phyloP scores from a whole-genome alignment of 2,329 filamentous ascomycete genomes.

The Colletotrichum neosansevieriae region DNA sequence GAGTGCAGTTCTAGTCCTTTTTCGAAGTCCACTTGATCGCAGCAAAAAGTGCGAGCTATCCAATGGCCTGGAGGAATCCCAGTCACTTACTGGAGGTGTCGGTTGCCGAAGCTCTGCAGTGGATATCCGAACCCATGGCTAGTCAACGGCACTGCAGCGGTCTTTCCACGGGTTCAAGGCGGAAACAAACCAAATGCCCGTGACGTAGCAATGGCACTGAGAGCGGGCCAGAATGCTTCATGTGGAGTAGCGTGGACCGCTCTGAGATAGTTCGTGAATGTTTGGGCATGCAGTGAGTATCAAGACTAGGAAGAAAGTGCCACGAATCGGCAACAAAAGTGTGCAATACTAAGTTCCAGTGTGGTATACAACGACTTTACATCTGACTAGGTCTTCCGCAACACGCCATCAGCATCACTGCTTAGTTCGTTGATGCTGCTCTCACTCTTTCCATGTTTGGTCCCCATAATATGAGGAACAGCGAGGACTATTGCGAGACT shows the following conservation, averaged over 20 bases:
- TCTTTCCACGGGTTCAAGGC: background rate
- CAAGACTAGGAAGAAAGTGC: no score
- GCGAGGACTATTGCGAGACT: no score
- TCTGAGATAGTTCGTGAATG: no score
- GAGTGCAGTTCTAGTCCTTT: background rate
- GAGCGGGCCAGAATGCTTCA: background rate
- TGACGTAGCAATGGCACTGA: background rate
- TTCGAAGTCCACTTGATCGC: constrained; percentile 1
- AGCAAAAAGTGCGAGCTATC: background rate
- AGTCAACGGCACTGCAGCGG: background rate
- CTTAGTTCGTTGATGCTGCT: no score
- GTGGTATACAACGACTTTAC: no score
- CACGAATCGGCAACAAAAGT: no score
- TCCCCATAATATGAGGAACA: constrained; percentile 9
- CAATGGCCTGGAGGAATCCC: background rate
- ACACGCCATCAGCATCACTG: no score
- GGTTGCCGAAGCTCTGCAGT: background rate
- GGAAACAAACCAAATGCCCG: background rate
- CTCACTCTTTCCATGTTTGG: constrained; percentile 44
- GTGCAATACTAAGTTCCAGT: no score
- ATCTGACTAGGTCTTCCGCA: no score
- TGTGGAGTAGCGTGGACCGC: background rate
- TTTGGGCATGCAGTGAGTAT: no score
- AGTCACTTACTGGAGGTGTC: background rate
- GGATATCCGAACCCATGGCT: constrained; percentile 4